Evolutionary conservation across 2,329 filamentous ascomycete species (phyloP).

Genomic region (Neurospora sp.): DNA sequence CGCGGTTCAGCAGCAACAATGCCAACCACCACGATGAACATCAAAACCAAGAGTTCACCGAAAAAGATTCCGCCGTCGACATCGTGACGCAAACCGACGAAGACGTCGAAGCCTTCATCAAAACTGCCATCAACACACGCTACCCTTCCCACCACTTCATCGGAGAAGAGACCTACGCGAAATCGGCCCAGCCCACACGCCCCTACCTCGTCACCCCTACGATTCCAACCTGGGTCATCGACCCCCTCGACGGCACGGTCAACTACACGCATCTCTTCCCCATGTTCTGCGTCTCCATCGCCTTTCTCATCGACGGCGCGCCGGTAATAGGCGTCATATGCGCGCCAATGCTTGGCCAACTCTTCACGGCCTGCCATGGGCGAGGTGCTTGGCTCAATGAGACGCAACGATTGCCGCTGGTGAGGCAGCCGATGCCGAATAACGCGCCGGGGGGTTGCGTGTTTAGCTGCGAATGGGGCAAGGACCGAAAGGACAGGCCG

Average conservation of each 20-base stretch:
- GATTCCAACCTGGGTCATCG: conserved; percentile 63
- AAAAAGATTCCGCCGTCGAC: conserved; percentile 70
- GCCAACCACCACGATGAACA: conserved; percentile 9
- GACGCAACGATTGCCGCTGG: conserved; percentile 51
- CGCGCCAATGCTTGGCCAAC: conserved; percentile 59
- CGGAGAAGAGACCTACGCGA: conserved; percentile 68
- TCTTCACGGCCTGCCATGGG: conserved; percentile 58
- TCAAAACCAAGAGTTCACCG: conserved; percentile 32
- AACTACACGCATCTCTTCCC: conserved; percentile 75
- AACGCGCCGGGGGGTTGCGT: conserved; percentile 60
- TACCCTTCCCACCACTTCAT: conserved; percentile 60
- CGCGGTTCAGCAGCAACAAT: conserved; percentile 35
- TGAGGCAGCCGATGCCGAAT: conserved; percentile 51
- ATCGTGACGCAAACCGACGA: conserved; percentile 70
- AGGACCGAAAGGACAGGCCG: conserved; percentile 56
- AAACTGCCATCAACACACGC: conserved; percentile 42
- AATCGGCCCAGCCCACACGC: conserved; percentile 45
- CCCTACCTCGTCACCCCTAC: conserved; percentile 54
- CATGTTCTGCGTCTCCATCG: conserved; percentile 75
- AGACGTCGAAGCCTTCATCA: conserved; percentile 65
- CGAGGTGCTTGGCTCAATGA: conserved; percentile 62
- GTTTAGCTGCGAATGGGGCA: conserved; percentile 72
- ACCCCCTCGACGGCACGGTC: conserved; percentile 70
- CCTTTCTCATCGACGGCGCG: conserved; percentile 47
- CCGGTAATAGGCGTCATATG: conserved; percentile 64